Evolutionary conservation across 2,329 filamentous ascomycete genomes (phyloP).

Genomic region (Pseudogymnoascus verrucosus): DNA sequence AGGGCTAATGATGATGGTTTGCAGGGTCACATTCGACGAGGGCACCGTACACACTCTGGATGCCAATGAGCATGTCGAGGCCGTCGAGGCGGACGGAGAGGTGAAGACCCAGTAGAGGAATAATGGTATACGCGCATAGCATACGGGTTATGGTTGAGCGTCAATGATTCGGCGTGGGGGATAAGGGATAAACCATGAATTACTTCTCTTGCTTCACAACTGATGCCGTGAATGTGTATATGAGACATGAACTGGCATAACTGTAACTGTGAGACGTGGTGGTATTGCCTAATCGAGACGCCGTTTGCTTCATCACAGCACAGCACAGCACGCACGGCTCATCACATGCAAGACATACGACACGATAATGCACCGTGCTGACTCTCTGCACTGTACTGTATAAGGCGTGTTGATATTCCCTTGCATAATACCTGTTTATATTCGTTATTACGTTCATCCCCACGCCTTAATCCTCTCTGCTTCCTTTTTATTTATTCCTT

Average conservation of each 20-base stretch:
- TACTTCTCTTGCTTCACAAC: neutral
- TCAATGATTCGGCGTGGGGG: neutral
- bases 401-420: neutral
- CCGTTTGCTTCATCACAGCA: neutral
- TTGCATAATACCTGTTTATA: neutral
- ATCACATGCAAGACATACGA: neutral
- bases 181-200: neutral
- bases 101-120: constrained; percentile 61
- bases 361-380: neutral
- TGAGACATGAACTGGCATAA: neutral
- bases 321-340: neutral
- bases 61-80: constrained; percentile 61
- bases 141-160: neutral
- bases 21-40: constrained; percentile 64
- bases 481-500: neutral
- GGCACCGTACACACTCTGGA: constrained; percentile 60
- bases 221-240: neutral
- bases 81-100: constrained; percentile 64
- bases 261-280: constrained; percentile 1
- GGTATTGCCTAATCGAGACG: constrained; percentile 2
- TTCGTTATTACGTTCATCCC: neutral
- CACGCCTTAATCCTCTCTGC: neutral
- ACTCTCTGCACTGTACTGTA: neutral
- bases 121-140: neutral
- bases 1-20: neutral